Evolutionary conservation across 306 rosid species (phyloP).

Genomic region (Comarum palustre): DNA sequence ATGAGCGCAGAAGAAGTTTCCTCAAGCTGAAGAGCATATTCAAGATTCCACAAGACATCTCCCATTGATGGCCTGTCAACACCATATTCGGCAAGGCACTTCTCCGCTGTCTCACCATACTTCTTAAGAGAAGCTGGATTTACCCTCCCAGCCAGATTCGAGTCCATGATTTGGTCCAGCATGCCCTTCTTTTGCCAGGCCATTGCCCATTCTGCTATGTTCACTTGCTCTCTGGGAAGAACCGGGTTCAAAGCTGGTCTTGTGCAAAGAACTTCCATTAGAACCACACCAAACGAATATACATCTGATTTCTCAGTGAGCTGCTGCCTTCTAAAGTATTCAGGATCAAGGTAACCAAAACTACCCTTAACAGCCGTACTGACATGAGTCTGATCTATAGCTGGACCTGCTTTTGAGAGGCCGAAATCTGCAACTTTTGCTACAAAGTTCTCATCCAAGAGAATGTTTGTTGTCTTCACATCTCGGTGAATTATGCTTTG

Average conservation of each 20-base stretch:
- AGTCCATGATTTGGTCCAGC: slow-evolving; percentile 95
- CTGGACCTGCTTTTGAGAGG: slow-evolving; percentile 90
- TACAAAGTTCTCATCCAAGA: slow-evolving; percentile 82
- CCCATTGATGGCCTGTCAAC: slow-evolving; percentile 98
- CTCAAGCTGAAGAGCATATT: slow-evolving; percentile 91
- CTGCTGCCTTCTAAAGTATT: slow-evolving; percentile 91
- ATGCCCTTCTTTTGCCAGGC: slow-evolving; percentile 93
- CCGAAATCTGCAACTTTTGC: slow-evolving; percentile 99
- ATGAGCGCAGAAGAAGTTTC: slow-evolving; percentile 68
- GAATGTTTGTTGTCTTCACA: slow-evolving; percentile 95
- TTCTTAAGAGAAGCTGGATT: slow-evolving; percentile 86
- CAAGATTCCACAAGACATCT: slow-evolving; percentile 90
- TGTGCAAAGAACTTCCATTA: slow-evolving; percentile 95
- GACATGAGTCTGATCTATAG: slow-evolving; percentile 95
- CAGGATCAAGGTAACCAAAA: slow-evolving; percentile 97
- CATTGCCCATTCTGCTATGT: slow-evolving; percentile 99
- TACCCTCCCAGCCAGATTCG: slow-evolving; percentile 72
- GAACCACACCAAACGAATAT: slow-evolving; percentile 91
- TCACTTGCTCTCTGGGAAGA: slow-evolving; percentile 92
- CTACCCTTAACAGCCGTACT: slow-evolving; percentile 99
- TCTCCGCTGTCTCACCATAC: slow-evolving; percentile 94
- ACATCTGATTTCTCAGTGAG: slow-evolving; percentile 99
- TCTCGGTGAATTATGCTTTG: slow-evolving; percentile 94
- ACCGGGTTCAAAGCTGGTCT: slow-evolving; percentile 96
- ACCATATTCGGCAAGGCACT: slow-evolving; percentile 87